Evolutionary conservation across 2,329 filamentous ascomycete species (phyloP), one percentile per base, ranked within the genome.

Genomic region (Fusarium sp.): DNA sequence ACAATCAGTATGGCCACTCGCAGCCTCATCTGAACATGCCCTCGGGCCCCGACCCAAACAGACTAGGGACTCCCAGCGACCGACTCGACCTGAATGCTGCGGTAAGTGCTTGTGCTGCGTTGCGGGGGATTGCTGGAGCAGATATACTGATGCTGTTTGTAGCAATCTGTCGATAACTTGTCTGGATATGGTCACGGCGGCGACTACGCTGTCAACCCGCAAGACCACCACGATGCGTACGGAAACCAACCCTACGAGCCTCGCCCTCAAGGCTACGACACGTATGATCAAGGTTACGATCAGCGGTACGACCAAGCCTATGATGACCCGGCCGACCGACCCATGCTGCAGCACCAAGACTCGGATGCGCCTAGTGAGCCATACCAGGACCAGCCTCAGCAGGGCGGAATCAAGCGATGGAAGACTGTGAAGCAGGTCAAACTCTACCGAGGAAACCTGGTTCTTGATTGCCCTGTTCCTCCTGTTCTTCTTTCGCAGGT

Each of bases 391-490:
- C 82, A 86, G 20, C 83, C 80, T 27, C 82, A 79, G 70, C 81
- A 72, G 65, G 89, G 86, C 1, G 75, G 80, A 17, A 91, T 98
- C 76, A 93, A 94, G 82, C 90, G 97, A 81, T 98, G 95, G 94
- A 99, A 98, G 87, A 99, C 97, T 0, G 96, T 99, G 58, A 99
- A 98, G 85, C 95, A 98, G 86, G 96, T 99, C n/a, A 92, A 97
- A 79, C 85, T 99, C 63, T 99, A 98, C 87, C 93, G 97, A 76
- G 97, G 97, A 73, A 99, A 99, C 84, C 89, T 99, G 79, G 95
- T 99, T 40, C 91, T 99, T 4, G 97, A 99, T 83, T 99, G 97
- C 81, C 97, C 97, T 0, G 94, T 99, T 67, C 96, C 97, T 0
- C 96, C 97, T 0, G 91, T 92, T 78, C 87, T 99, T 50, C 86